Base-by-base conservation (phyloP, 2,329 filamentous ascomycete genomes). In the Mycocentrospora acerina region DNA sequence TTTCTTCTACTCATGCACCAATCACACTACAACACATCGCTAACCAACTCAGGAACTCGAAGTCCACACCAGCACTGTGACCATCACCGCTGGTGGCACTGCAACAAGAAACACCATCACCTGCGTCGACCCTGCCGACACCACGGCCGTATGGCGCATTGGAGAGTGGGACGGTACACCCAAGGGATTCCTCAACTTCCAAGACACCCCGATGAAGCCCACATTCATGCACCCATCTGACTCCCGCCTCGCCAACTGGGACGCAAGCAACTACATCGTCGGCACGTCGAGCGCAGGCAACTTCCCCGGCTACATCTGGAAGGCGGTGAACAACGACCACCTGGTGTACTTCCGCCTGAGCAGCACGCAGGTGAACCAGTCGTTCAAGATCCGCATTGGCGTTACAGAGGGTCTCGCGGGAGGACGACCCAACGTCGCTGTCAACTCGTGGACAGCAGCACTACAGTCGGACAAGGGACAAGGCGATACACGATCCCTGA, bases 81-180 rank as follows among this genome's bases (percentile, higher is more conserved):
- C 47, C 0, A 73, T 81, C 29, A 68, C 66, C 4, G 73, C 74
- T 2, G 77, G 77, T 6, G 59, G 59, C 22, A 74, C 70, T 1
- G 67, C 66, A 1, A 71, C 66, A 4, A 68, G 69, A 36, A 71
- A 74, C 51, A 80, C 81, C 26, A 71, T 75, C 10, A 74, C 72
- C 29, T 68, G 55, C 15, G 71, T 71, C 7, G 63, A 69, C 10
- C 71, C 74, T 4, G 71, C 71, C 26, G 76, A 68, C 1, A 77
- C 75, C 0, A n/a, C 51, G 3, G 51, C 46, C 12, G 68, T 85
- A 29, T 85, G 77, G 70, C 77, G 78, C 53, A 82, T 85, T 29
- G 82, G 82, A 13, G 72, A 79, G 22, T 82, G 78, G 67, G 81
- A 85, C 50, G 81, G 81, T 29, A 74, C 79, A 58, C 49, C 53